These are phyloP conservation scores for Rhodotorula glutinis DNA, from an alignment of 1,284 basidiomycete genomes.

Conservation along the genomic window DNA sequence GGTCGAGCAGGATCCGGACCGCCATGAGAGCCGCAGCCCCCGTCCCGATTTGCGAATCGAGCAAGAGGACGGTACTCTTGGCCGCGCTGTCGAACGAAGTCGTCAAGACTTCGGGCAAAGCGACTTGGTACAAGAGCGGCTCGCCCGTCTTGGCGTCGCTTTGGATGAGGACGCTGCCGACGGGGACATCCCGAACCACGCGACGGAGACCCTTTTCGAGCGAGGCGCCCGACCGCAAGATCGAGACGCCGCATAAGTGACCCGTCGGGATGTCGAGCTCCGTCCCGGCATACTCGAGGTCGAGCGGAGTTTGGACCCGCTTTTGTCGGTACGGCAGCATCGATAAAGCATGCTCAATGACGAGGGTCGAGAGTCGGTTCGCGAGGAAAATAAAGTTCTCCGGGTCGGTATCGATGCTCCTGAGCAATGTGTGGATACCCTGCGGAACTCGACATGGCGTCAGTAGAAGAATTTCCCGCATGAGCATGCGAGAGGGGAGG, in stretches of 20 bases:
- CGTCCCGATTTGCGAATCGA: constrained; percentile 94
- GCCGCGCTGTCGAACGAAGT: constrained; percentile 59
- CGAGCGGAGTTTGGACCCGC: constrained; percentile 66
- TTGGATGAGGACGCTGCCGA: constrained; percentile 85
- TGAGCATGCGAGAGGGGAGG: too few species aligned
- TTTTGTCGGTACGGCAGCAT: constrained; percentile 69
- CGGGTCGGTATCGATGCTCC: constrained; percentile 55
- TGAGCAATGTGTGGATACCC: constrained; percentile 60
- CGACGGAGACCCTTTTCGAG: constrained; percentile 85
- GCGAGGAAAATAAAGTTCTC: constrained; percentile 88
- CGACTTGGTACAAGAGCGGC: constrained; percentile 77
- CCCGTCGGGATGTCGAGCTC: constrained; percentile 59
- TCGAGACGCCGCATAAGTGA: constrained; percentile 74
- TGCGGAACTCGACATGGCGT: constrained; percentile 45
- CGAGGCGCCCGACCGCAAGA: constrained; percentile 82
- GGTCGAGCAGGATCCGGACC: constrained; percentile 89
- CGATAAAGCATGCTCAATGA: constrained; percentile 80
- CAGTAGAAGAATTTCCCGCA: too few species aligned
- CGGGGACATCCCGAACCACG: constrained; percentile 78
- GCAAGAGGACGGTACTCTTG: constrained; percentile 77
- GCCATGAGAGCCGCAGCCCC: constrained; percentile 95
- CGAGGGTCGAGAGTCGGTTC: constrained; percentile 76
- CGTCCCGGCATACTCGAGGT: constrained; percentile 60
- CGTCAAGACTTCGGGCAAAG: constrained; percentile 71
- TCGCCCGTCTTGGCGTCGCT: constrained; percentile 80